Evolutionary conservation across 2,329 filamentous ascomycete genomes (phyloP).

Genomic region (Aspergillus pseudoterreus): DNA sequence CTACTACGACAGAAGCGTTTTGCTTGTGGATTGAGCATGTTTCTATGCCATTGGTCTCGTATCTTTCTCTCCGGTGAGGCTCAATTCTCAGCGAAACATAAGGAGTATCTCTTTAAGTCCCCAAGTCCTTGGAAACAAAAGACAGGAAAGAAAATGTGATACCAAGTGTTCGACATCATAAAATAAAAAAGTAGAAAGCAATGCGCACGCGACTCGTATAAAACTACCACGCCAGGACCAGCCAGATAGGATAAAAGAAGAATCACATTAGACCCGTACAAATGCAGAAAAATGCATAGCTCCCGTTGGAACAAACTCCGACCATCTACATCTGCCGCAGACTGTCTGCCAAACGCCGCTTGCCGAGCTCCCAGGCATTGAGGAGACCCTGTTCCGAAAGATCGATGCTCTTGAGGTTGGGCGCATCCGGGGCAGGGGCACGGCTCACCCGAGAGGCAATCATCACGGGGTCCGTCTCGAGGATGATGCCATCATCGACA

Average conservation of each 20-base stretch:
- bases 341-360: conserved; percentile 85
- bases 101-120: conserved; percentile 24
- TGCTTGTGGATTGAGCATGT: neutral
- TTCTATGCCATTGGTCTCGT: neutral
- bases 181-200: conserved; percentile 16
- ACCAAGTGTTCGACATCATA: conserved; percentile 14
- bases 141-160: conserved; percentile 11
- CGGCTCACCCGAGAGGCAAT: conserved; percentile 89
- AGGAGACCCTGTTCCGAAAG: conserved; percentile 92
- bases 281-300: conserved; percentile 15
- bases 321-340: conserved; percentile 58
- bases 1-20: no score
- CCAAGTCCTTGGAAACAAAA: conserved; percentile 2
- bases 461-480: conserved; percentile 94
- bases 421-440: conserved; percentile 83
- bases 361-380: conserved; percentile 90
- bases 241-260: conserved; percentile 27
- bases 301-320: neutral
- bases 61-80: no score
- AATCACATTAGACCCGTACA: conserved; percentile 17
- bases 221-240: conserved; percentile 33
- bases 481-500: conserved; percentile 89
- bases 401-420: conserved; percentile 87
- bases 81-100: conserved; percentile 6
- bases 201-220: conserved; percentile 15